Conservation (phyloP, 306 rosid genomes). For the Luffa acutangula region DNA sequence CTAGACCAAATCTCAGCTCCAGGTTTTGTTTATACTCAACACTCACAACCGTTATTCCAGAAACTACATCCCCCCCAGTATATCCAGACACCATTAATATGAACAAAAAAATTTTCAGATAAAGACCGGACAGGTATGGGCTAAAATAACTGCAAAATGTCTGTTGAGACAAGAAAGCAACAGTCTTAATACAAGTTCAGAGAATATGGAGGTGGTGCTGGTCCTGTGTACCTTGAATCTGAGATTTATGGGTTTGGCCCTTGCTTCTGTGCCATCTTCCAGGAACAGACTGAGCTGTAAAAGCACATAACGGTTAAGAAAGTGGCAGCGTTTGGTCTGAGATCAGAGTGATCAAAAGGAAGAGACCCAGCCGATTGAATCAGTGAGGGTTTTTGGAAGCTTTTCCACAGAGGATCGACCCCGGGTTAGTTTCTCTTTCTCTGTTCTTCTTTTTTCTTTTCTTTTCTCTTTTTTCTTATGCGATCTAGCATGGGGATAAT, state of each 20-base stretch:
- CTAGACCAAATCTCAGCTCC: conserved; percentile 15
- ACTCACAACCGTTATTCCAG: conserved; percentile 22
- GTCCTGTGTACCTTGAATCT: conserved; percentile 63
- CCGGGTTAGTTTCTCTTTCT: conserved; percentile 18
- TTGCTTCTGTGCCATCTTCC: conserved; percentile 35
- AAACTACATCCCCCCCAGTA: conserved; percentile 25
- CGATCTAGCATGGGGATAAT: conserved; percentile 56
- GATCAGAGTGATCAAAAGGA: conserved; percentile 37
- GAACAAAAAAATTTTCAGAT: conserved; percentile 26
- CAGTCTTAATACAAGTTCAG: conserved; percentile 49
- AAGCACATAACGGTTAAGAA: conserved; percentile 33
- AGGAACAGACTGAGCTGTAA: conserved; percentile 78
- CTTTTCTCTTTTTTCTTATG: conserved; percentile 24
- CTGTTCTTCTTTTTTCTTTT: neutral
- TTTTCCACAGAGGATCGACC: conserved; percentile 43
- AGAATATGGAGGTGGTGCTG: conserved; percentile 55
- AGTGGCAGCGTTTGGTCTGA: conserved; percentile 61
- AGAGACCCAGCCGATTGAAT: conserved; percentile 32
- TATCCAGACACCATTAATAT: conserved; percentile 46
- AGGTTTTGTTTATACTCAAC: conserved; percentile 26
- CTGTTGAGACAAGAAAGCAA: conserved; percentile 43
- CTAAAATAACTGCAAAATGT: conserved; percentile 39
- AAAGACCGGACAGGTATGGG: conserved; percentile 70
- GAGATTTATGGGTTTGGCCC: conserved; percentile 32
- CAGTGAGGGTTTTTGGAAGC: conserved; percentile 42